Percentiles rank a stretch among this genome's conserved stretches.
These are phyloP conservation scores for Zygosaccharomyces gambellarensis DNA, from an alignment of 805 yeast genomes.

Conservation along the genomic window DNA sequence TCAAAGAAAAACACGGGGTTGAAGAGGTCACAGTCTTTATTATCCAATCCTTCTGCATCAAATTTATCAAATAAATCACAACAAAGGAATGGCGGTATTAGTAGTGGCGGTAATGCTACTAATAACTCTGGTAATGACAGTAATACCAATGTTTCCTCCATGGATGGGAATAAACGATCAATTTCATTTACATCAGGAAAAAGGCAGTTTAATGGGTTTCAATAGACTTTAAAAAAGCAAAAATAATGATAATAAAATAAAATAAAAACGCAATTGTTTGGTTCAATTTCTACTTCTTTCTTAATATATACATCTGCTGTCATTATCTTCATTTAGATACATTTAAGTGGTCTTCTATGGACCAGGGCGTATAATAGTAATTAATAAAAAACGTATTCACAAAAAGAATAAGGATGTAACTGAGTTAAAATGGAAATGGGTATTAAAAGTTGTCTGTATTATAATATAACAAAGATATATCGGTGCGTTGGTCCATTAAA, in stretches of 20 bases:
- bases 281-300: neutral
- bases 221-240: slow-evolving; percentile 5
- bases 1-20: slow-evolving; percentile 15
- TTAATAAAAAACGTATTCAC: neutral
- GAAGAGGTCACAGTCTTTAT: slow-evolving; percentile 28
- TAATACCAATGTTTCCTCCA: slow-evolving; percentile 5
- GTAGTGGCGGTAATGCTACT: neutral
- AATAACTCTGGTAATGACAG: neutral
- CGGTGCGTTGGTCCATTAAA: too few species aligned
- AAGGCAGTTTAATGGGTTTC: slow-evolving; percentile 10
- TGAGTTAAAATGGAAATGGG: neutral
- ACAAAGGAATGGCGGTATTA: slow-evolving; percentile 1
- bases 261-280: neutral
- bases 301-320: neutral
- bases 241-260: too few species aligned
- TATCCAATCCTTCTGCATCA: slow-evolving; percentile 14
- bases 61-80: slow-evolving; percentile 3
- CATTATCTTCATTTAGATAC: neutral
- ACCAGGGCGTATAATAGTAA: neutral
- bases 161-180: slow-evolving; percentile 9
- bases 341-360: neutral
- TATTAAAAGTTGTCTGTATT: neutral
- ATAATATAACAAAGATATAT: neutral
- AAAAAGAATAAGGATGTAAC: neutral
- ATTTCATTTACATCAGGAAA: slow-evolving; percentile 11